Conservation (phyloP, 768 basidiomycete species). For the Serendipita sp. region DNA sequence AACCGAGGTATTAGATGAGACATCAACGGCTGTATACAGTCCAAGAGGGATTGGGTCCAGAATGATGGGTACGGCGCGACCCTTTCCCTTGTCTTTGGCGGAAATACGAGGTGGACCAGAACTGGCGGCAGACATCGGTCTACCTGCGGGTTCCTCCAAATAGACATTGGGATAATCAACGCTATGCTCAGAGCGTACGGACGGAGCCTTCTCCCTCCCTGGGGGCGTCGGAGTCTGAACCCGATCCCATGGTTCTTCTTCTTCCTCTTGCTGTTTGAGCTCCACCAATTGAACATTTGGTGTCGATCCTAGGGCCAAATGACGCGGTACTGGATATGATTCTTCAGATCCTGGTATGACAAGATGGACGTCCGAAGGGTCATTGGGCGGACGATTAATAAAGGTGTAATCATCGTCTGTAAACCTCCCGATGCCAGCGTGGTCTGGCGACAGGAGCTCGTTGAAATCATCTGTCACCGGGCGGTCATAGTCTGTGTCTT, state of each 20-base stretch:
- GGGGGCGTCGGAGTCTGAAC: background rate
- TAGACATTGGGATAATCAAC: slow-evolving; percentile 1
- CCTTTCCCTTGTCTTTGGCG: background rate
- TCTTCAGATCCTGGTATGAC: background rate
- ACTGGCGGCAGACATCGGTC: background rate
- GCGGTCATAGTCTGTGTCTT: background rate
- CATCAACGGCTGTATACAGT: background rate
- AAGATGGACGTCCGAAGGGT: background rate
- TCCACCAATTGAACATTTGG: background rate
- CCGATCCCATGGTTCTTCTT: background rate
- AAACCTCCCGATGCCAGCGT: background rate
- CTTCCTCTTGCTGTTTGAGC: background rate
- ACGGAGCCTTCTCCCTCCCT: background rate
- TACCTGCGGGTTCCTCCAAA: background rate
- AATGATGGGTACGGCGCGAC: background rate
- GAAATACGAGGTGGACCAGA: slow-evolving; percentile 1
- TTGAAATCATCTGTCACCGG: background rate
- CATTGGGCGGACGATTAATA: background rate
- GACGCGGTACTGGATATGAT: background rate
- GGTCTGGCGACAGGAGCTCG: background rate
- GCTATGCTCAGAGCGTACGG: background rate
- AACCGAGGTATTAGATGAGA: background rate
- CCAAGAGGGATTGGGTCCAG: background rate
- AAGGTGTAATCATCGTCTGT: slow-evolving; percentile 3
- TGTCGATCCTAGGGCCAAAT: background rate